Base-by-base conservation (phyloP, 768 basidiomycete genomes). In the Austroboletus festivus region DNA sequence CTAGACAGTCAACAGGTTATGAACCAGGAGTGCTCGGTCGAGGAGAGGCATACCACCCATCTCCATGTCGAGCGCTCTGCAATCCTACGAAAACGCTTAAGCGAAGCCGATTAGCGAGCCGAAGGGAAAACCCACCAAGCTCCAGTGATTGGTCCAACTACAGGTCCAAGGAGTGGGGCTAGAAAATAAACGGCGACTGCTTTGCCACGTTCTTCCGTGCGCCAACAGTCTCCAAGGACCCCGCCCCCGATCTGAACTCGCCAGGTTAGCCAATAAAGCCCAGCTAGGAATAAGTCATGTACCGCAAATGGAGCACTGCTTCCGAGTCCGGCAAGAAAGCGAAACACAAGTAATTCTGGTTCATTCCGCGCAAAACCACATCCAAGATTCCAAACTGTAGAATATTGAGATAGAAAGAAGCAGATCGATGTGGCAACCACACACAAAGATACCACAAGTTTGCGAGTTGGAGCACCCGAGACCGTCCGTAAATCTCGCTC, bases 401-500 rank as follows among this genome's bases (percentile, higher is more conserved):
- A 28, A 28, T 5, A 12, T 6, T 28, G 28, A 28, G 28, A 28
- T 28, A 6, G 5, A 12, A 12, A 7, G 5, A 28, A 28, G 12
- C 28, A 28, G 8, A 10, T 12, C 15, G 20, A 34, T 18, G 21
- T 31, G 34, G 20, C 5, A 18, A 15, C 3, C 10, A 53, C 65
- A 9, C 59, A 85, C 83, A 78, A 2, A 88, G 67, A 57, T 77
- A 88, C 63, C 81, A 82, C 4, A 85, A 16, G 62, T 88, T 89
- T 1, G 85, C 64, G 0, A 73, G 40, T 56, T 85, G 86, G 0
- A 89, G 55, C 0, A 87, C 80, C 2, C 71, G 65, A 0, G 80
- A 77, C 19, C 86, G 77, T 3, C 88, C 87, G 51, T 73, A 89
- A 10, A 89, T 73, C 62, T 91, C 89, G 53, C 80, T 82, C 20